A percentile compares a stretch with the other conserved stretches of the same genome.
phyloP scores from a whole-genome alignment of 2,329 filamentous ascomycete species.

The Penicillium sp. region DNA sequence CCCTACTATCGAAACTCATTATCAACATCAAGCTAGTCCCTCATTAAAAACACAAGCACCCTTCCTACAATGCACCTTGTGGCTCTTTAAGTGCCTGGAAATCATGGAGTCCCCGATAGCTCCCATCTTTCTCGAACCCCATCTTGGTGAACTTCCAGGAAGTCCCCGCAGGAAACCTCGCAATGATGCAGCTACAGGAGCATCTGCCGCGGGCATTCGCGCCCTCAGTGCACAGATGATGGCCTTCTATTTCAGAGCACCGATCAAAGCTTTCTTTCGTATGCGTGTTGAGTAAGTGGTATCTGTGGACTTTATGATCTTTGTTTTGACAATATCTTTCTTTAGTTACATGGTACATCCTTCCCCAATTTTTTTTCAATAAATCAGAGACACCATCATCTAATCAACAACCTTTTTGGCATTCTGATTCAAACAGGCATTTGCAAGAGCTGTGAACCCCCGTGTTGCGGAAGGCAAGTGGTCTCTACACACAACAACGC shows the following conservation, averaged over 20 bases:
- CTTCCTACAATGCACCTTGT: constrained; percentile 1
- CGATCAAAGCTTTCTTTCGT: constrained; percentile 88
- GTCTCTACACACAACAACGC: constrained; percentile 62
- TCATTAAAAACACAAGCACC: neutral
- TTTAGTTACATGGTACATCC: constrained; percentile 52
- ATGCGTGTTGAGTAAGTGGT: constrained; percentile 77
- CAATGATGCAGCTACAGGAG: constrained; percentile 65
- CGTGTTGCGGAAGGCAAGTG: constrained; percentile 48
- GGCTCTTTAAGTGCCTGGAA: neutral
- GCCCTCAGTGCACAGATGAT: constrained; percentile 80
- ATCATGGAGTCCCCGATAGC: constrained; percentile 14
- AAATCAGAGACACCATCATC: constrained; percentile 1
- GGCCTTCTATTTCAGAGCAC: constrained; percentile 87
- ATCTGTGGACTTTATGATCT: neutral
- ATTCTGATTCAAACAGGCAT: constrained; percentile 47
- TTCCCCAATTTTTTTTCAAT: constrained; percentile 1
- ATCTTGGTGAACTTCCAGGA: constrained; percentile 19
- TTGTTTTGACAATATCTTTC: constrained; percentile 19
- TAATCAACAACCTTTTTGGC: constrained; percentile 11
- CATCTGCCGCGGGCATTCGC: constrained; percentile 81
- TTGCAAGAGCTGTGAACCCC: constrained; percentile 63
- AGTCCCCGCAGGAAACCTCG: constrained; percentile 47
- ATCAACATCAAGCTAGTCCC: neutral
- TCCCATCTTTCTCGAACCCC: constrained; percentile 18
- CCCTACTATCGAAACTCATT: neutral